Evolutionary conservation across 139 green algal species (phyloP).

Genomic region (Chlorella sp.): DNA sequence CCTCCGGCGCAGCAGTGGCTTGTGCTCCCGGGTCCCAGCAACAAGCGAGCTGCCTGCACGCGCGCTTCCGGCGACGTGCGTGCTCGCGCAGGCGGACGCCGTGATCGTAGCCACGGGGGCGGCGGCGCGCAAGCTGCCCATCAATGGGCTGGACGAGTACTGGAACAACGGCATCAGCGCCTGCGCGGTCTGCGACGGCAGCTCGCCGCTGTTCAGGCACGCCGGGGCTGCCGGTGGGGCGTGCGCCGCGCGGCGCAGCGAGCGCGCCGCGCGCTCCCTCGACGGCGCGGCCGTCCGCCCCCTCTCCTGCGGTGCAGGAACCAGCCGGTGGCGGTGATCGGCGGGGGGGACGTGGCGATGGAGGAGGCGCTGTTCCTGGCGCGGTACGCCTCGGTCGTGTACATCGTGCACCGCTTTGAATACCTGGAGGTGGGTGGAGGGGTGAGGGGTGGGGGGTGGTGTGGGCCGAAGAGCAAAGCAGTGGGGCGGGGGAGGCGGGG

Average conservation of each 20-base stretch:
- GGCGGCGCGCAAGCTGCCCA: conserved; percentile 52
- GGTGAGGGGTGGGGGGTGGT: background rate
- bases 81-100: conserved; percentile 59
- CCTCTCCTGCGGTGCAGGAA: conserved; percentile 28
- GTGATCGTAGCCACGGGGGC: conserved; percentile 74
- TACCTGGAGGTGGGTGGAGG: conserved; percentile 23
- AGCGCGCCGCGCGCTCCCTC: too few species aligned
- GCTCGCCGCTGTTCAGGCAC: conserved; percentile 70
- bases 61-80: too few species aligned
- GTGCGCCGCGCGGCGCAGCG: too few species aligned
- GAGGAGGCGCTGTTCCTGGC: conserved; percentile 78
- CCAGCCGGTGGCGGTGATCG: conserved; percentile 72
- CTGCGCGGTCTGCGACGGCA: conserved; percentile 80
- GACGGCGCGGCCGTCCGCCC: background rate
- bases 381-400: conserved; percentile 48
- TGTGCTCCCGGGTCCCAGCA: too few species aligned
- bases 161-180: conserved; percentile 84
- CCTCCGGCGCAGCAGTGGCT: too few species aligned
- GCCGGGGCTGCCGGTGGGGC: background rate
- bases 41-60: too few species aligned
- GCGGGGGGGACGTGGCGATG: conserved; percentile 74
- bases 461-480: background rate
- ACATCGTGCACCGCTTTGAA: conserved; percentile 28
- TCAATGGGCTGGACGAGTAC: conserved; percentile 53
- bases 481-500: too few species aligned